Evolutionary conservation across 495 filamentous ascomycete genomes (phyloP).

Genomic region (Talaromyces proteolyticus): DNA sequence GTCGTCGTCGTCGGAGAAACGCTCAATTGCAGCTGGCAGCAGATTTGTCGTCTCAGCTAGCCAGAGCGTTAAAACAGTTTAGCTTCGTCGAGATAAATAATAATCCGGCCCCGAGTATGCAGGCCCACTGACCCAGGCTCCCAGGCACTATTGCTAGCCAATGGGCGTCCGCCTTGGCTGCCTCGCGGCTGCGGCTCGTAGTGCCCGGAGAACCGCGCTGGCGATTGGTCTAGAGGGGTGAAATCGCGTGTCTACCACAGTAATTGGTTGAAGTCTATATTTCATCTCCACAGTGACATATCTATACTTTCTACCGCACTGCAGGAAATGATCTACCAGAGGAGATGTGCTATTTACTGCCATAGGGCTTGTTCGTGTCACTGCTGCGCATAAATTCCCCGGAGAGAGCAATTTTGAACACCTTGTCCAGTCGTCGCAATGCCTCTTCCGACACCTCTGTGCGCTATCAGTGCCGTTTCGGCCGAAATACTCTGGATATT

Average conservation of each 20-base stretch:
- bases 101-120: background rate
- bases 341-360: slow-evolving; percentile 17
- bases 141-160: background rate
- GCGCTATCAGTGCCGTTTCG: slow-evolving; percentile 17
- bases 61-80: background rate
- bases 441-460: slow-evolving; percentile 42
- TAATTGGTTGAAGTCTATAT: too few species aligned
- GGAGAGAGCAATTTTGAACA: slow-evolving; percentile 32
- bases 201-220: too few species aligned
- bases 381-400: slow-evolving; percentile 29
- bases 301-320: background rate
- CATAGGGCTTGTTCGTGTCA: slow-evolving; percentile 34
- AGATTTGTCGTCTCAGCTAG: background rate
- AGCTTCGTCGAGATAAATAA: background rate
- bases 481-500: background rate
- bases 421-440: slow-evolving; percentile 30
- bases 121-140: too few species aligned
- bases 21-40: background rate
- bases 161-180: background rate
- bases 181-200: too few species aligned
- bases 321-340: background rate
- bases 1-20: slow-evolving; percentile 4
- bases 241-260: too few species aligned
- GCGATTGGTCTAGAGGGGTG: too few species aligned
- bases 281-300: background rate